Evolutionary conservation across 2,329 filamentous ascomycete species (phyloP), one percentile per base, ranked within the genome.

Genomic region (Diaporthe longicolla): DNA sequence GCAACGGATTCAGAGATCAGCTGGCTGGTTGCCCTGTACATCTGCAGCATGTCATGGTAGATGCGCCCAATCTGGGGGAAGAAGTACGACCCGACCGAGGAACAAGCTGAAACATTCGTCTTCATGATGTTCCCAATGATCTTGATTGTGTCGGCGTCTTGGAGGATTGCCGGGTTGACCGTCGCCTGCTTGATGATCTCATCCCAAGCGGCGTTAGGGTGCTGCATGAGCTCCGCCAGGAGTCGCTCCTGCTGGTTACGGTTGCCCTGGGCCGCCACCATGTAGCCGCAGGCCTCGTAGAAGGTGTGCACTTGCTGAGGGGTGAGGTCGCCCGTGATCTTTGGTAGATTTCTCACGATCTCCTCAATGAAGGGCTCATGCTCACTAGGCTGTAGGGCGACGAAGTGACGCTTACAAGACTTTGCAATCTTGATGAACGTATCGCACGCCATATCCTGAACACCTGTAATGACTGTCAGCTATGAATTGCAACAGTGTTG

Each of bases 101-200:
- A 94, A 83, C 97, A 99, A 48, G 97, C 97, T n/a, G 97, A 96
- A 6, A 99, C 97, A 79, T 99, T 99, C 0, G 97, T 99, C 90
- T 99, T 99, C 97, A 99, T 99, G 82, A 99, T 98, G 85, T 99
- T 99, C 78, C 97, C 97, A 76, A 99, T 95, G 78, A 99, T 93
- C 87, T 99, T 99, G 86, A 99, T 98, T 0, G 95, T 97, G 78
- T 99, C 95, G 15, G 92, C 88, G 80, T 98, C 95, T 82, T 98
- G 95, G 17, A 99, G 88, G 78, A 97, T 95, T 29, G 92, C 89
- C 0, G 97, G 95, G 81, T 98, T 93, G 75, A 93, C 89, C 71
- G 94, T 97, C 32, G 97, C 97, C 81, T 93, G 91, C 78, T 91
- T 91, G 81, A 99, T 99, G 79, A 99, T 98, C 80, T 93, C 91